Base-by-base conservation (phyloP, 2,329 filamentous ascomycete genomes). In the Aureobasidium sp. region DNA sequence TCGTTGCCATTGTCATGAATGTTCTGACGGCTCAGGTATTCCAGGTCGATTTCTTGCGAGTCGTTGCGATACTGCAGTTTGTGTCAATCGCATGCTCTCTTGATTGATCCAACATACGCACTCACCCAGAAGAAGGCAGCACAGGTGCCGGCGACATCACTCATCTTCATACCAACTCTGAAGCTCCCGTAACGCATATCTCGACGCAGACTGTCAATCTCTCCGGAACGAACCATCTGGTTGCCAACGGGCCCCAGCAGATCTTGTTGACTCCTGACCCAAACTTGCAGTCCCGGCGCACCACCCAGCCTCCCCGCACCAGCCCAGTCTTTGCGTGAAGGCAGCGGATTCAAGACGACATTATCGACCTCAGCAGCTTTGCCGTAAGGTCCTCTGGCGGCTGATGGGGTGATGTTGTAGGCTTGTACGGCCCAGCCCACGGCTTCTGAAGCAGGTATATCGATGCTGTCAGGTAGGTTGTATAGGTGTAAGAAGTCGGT, bases 41-140 rank as follows among this genome's bases (percentile, higher is more conserved):
- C 89, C 74, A 92, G 84, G 69, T 92, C 88, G 66, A 92, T 90
- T 68, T 92, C 88, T 68, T 89, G 85, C 1, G 86, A 87, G 71
- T 92, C 84, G 71, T 90, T 89, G 74, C 83, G 84, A 71, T 89
- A 91, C 87, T 89, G 63, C 40, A 35, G 2, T 37, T 5, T 38
- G 49, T 21, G 46, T 61, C 7, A 55, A 45, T 35, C 0, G 11
- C 1, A n/a, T 27, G 19, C 13, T 29, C 37, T 21, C 0, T 11
- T 1, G 6, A 13, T 9, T 1, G 6, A 7, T 4, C 8, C n/a
- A 37, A 10, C 43, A n/a, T 29, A 13, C n/a, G 15, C 46, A 62
- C 74, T 61, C 73, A 89, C 85, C 84, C 87, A 93, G 73, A 91
- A 92, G 74, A 92, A 91, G 7, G 88, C 88, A 31, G 82, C 84